Conservation (phyloP, 768 basidiomycete genomes). For the Tulasnella sp. region DNA sequence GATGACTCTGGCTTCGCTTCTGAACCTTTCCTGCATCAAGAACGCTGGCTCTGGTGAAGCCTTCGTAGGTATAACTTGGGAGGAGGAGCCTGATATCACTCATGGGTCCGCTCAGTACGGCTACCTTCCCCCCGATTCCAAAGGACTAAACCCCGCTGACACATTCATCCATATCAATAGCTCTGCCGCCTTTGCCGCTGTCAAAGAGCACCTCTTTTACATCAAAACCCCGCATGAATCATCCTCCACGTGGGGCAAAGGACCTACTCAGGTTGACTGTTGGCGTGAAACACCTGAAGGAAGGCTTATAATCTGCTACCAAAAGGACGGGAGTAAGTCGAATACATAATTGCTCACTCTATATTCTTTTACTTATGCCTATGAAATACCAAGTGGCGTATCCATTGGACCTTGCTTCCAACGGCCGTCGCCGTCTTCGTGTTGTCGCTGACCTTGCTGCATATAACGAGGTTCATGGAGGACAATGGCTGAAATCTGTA, state of each 20-base stretch:
- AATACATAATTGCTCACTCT: not conserved
- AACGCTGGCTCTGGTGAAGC: not conserved
- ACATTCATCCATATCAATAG: not conserved
- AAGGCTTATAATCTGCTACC: not conserved
- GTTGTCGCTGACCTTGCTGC: not conserved
- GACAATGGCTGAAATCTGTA: not conserved
- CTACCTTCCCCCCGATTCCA: not conserved
- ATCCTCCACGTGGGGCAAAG: not conserved
- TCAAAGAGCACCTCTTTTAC: not conserved
- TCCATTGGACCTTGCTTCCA: not conserved
- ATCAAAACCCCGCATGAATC: not conserved
- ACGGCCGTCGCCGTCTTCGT: not conserved
- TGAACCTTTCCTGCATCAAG: not conserved
- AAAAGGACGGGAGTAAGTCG: not conserved
- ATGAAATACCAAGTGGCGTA: not conserved
- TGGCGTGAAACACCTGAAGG: not conserved
- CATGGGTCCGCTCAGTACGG: not conserved
- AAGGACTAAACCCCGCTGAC: not conserved
- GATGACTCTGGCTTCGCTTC: not conserved
- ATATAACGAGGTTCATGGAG: not conserved
- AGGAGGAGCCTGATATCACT: not conserved
- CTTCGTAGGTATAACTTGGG: not conserved
- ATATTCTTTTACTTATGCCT: not conserved
- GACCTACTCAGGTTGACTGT: not conserved
- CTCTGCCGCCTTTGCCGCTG: not conserved